Evolutionary conservation across 75 land plant genomes (phyloP).

Genomic region (Isoetes taiwanensis): DNA sequence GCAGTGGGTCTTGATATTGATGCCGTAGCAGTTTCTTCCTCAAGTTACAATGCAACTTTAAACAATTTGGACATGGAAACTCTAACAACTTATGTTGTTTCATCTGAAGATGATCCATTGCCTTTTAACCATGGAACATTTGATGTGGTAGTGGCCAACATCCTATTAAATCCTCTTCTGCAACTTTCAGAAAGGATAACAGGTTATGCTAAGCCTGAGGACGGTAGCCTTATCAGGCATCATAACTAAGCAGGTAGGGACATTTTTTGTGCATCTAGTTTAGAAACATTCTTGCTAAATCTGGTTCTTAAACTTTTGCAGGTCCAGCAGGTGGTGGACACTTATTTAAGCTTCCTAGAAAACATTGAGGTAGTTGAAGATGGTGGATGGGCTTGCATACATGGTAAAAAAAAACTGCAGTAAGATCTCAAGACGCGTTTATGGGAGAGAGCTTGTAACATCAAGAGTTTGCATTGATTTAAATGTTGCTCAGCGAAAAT

Average conservation of each 20-base stretch:
- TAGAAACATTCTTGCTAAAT: not conserved
- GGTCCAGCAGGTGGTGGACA: conserved; percentile 36
- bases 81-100: conserved; percentile 33
- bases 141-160: conserved; percentile 80
- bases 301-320: conserved; percentile 15
- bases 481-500: no score
- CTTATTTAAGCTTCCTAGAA: conserved; percentile 40
- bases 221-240: conserved; percentile 62
- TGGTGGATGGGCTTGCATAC: conserved; percentile 74
- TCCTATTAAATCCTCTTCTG: conserved; percentile 70
- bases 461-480: no score
- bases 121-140: conserved; percentile 17
- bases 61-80: conserved; percentile 41
- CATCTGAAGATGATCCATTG: conserved; percentile 10
- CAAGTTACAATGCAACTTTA: conserved; percentile 46
- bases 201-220: conserved; percentile 52
- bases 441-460: no score
- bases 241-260: conserved; percentile 55
- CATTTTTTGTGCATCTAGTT: not conserved
- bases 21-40: conserved; percentile 60
- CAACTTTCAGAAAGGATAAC: conserved; percentile 47
- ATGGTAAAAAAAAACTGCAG: conserved; percentile 37
- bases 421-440: no score
- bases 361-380: conserved; percentile 31
- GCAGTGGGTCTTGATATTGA: conserved; percentile 78